phyloP scores from a whole-genome alignment of 129 eudicot genomes.

The Escallonia herrerae region DNA sequence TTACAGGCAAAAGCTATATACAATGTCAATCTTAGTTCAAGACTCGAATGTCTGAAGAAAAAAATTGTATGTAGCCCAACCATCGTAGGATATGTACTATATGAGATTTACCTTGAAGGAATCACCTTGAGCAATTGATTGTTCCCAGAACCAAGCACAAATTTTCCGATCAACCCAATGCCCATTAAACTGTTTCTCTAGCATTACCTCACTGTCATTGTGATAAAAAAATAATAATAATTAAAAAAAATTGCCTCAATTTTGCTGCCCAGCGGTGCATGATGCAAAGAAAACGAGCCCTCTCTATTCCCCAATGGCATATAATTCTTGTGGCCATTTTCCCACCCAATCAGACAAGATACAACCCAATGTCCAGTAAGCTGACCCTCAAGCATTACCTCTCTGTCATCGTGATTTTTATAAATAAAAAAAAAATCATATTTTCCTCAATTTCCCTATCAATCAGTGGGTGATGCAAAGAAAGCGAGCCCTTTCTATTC shows the following conservation, averaged over 20 bases:
- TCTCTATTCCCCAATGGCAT: neutral
- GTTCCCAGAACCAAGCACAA: conserved; percentile 98
- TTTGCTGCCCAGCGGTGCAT: neutral
- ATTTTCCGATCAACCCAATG: conserved; percentile 92
- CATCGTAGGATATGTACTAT: too few species aligned
- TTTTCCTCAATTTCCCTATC: neutral
- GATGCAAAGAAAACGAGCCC: neutral
- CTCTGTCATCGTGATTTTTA: neutral
- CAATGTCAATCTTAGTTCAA: neutral
- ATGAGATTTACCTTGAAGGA: conserved; percentile 51
- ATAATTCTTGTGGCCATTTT: too few species aligned
- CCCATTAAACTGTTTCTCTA: conserved; percentile 90
- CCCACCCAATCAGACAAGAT: too few species aligned
- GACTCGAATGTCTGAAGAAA: neutral
- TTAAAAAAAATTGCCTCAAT: neutral
- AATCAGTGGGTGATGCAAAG: too few species aligned
- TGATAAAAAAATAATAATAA: neutral
- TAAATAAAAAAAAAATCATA: neutral
- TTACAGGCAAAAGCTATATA: conserved; percentile 66
- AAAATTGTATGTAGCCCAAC: neutral
- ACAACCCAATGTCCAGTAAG: conserved; percentile 85
- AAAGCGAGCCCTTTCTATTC: too few species aligned
- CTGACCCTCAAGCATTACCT: conserved; percentile 54
- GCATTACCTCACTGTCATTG: conserved; percentile 73
- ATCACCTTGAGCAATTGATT: conserved; percentile 70